These are phyloP conservation scores for Ophiocordyceps polyrhachis-furcata DNA, from an alignment of 2,329 filamentous ascomycete genomes.

Conservation along the genomic window DNA sequence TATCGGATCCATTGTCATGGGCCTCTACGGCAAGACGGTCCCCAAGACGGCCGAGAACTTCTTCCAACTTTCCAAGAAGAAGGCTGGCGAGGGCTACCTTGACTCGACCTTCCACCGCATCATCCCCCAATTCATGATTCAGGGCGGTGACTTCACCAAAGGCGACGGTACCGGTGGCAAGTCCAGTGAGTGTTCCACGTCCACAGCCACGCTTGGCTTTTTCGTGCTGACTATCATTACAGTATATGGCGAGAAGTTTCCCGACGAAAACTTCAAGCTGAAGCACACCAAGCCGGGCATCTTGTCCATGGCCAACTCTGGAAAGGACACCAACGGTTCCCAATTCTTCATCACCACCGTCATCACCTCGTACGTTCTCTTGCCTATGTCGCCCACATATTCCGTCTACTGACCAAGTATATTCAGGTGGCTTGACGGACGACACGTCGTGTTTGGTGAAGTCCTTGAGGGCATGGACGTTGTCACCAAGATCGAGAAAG, in stretches of 20 bases:
- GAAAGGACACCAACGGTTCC: conserved; percentile 71
- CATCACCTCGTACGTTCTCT: conserved; percentile 45
- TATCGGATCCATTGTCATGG: conserved; percentile 59
- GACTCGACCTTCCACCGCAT: conserved; percentile 76
- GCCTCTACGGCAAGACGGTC: conserved; percentile 74
- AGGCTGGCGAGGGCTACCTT: conserved; percentile 68
- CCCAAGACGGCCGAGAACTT: conserved; percentile 60
- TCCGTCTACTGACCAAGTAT: not conserved
- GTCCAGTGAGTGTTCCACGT: conserved; percentile 40
- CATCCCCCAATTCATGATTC: conserved; percentile 84
- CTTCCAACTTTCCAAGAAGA: conserved; percentile 68
- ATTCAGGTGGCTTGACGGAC: conserved; percentile 58
- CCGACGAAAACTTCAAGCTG: conserved; percentile 89
- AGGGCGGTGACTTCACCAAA: conserved; percentile 75
- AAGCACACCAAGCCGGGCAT: conserved; percentile 77
- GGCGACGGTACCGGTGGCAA: conserved; percentile 71
- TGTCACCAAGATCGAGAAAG: conserved; percentile 60
- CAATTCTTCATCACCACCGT: conserved; percentile 87
- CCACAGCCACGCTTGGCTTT: not conserved
- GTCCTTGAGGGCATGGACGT: conserved; percentile 73
- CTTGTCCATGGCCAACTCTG: conserved; percentile 72
- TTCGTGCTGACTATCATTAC: not conserved
- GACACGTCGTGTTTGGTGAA: conserved; percentile 77
- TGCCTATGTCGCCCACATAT: not conserved
- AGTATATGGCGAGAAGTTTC: conserved; percentile 71